Evolutionary conservation across 2,329 filamentous ascomycete species (phyloP), one percentile per base, ranked within the genome.

Genomic region (Ceratocystiopsis brevicomis): DNA sequence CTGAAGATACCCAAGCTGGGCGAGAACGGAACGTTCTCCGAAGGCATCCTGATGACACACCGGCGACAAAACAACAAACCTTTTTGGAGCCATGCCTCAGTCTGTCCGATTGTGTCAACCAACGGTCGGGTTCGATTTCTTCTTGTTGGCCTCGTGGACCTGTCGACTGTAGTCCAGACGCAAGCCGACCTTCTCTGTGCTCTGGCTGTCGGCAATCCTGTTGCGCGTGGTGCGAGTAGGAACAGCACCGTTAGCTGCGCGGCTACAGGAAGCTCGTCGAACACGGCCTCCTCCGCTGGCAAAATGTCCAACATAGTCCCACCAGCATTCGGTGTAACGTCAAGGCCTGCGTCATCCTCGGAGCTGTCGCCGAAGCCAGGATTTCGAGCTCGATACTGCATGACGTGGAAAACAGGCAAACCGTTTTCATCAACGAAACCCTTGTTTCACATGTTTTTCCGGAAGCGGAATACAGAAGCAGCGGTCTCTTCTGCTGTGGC

Each of bases 91-190:
- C 52, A 76, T 10, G 56, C 76, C 0, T 73, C 69, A 41, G 55
- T 67, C 1, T 63, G 67, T 39, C 72, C 73, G 0, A 54, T 78
- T 1, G 58, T 63, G 19, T 65, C 73, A 45, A 53, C 56, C 0
- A 50, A 59, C 0, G 71, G 71, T 3, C 63, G 62, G 9, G 54
- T 69, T 2, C 60, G 59, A 0, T 73, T 67, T 53, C 72, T 68
- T 50, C 59, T 78, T 15, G 71, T 69, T 1, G 71, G 65, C 0
- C 69, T 76, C 47, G 64, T 76, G 42, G 69, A 77, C 48, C 66
- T 73, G 14, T 73, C 70, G 0, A 68, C 68, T 3, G 66, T 64
- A 0, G 61, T 75, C 33, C 63, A 66, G 44, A 64, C 59, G 41
- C 60, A 61, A 32, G 61, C 63, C 5, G 71, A 75, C 46, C 60